A percentile compares a stretch with the other conserved stretches of the same genome.
Evolutionary conservation across 306 rosid species (phyloP).

Genomic region (Sicyos edulis): DNA sequence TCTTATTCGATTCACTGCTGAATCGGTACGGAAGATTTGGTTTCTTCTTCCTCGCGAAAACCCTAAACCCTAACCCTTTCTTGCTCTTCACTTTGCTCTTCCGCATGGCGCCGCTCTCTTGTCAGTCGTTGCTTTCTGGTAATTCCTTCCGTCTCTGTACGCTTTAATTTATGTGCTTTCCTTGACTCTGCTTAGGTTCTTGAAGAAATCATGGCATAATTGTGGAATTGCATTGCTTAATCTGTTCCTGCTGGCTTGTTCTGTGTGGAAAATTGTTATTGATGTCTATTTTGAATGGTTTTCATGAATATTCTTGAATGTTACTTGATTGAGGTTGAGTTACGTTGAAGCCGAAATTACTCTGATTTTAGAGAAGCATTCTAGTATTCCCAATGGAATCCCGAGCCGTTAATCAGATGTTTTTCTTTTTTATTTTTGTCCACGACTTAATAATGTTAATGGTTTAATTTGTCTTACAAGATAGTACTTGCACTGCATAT

Average conservation of each 20-base stretch:
- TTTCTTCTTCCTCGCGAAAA: slow-evolving; percentile 14
- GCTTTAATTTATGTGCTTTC: background rate
- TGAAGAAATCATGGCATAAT: background rate
- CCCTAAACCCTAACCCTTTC: slow-evolving; percentile 11
- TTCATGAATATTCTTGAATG: slow-evolving; percentile 5
- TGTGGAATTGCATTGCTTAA: background rate
- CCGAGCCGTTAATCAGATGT: background rate
- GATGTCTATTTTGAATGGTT: slow-evolving; percentile 5
- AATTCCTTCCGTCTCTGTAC: background rate
- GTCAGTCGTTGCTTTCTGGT: slow-evolving; percentile 8
- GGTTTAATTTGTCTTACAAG: background rate
- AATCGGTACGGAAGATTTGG: background rate
- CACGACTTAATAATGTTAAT: background rate
- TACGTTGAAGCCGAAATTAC: background rate
- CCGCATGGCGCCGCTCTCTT: slow-evolving; percentile 9
- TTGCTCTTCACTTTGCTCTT: background rate
- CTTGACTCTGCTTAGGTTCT: background rate
- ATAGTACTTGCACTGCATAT: background rate
- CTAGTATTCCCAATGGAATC: background rate
- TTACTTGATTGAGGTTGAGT: background rate
- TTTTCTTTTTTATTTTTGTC: background rate
- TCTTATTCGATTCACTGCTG: slow-evolving; percentile 2
- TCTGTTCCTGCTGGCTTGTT: background rate
- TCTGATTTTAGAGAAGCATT: background rate
- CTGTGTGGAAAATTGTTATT: background rate